Conservation (phyloP, 2,329 filamentous ascomycete genomes). For the Ophiocordyceps camponoti-floridani region DNA sequence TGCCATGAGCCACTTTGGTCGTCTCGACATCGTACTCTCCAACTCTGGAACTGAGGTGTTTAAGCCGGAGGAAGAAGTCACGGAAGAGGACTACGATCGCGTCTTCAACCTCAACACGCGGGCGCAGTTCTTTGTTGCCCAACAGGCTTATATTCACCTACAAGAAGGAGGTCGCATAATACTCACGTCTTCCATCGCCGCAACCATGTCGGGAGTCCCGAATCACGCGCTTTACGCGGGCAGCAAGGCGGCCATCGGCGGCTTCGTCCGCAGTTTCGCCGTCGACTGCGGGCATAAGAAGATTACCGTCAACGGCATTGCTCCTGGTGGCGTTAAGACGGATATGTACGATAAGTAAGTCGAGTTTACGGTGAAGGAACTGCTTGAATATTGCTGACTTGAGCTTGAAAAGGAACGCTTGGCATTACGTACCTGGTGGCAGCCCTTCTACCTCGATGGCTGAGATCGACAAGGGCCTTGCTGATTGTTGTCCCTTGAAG, state of each 20-base stretch:
- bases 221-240: constrained; percentile 59
- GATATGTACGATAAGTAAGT: constrained; percentile 34
- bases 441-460: constrained; percentile 35
- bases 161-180: constrained; percentile 52
- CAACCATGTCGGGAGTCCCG: constrained; percentile 30
- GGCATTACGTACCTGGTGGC: constrained; percentile 38
- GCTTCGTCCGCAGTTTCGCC: constrained; percentile 58
- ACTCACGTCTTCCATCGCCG: constrained; percentile 54
- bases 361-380: not conserved
- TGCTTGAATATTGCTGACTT: not conserved
- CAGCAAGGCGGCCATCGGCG: constrained; percentile 60
- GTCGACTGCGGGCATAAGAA: constrained; percentile 50
- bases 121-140: constrained; percentile 56
- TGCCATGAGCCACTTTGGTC: constrained; percentile 44
- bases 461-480: constrained; percentile 1
- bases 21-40: constrained; percentile 52
- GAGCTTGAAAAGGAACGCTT: not conserved
- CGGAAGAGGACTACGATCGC: constrained; percentile 53
- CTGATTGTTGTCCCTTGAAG: constrained; percentile 20
- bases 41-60: constrained; percentile 54
- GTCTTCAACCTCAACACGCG: constrained; percentile 52
- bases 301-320: constrained; percentile 50
- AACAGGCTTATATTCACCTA: constrained; percentile 51
- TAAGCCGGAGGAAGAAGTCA: constrained; percentile 50
- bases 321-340: constrained; percentile 48